A percentile compares a stretch with the other conserved stretches of the same genome.
phyloP scores from a whole-genome alignment of 1,139 yeast species.

The Hemisphaericaspora subhashii region DNA sequence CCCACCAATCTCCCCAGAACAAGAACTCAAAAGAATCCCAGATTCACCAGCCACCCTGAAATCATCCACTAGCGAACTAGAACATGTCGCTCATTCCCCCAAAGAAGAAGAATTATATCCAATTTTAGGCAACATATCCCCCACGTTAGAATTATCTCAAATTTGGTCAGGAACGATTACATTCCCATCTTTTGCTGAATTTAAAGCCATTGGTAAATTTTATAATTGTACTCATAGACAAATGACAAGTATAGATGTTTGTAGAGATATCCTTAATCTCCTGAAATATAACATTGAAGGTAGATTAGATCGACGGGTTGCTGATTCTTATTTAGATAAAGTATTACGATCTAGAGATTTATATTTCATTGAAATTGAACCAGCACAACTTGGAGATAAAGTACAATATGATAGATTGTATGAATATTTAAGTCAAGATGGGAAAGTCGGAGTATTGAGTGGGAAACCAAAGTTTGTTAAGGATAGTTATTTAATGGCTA shows the following conservation, averaged over 20 bases:
- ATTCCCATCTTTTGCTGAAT: slow-evolving; percentile 56
- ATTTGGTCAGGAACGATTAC: slow-evolving; percentile 57
- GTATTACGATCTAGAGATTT: slow-evolving; percentile 52
- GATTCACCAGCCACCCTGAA: slow-evolving; percentile 1
- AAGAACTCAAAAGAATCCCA: background rate
- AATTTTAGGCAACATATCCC: slow-evolving; percentile 16
- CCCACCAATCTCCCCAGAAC: background rate
- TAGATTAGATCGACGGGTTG: slow-evolving; percentile 52
- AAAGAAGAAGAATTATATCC: slow-evolving; percentile 26
- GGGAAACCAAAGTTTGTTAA: slow-evolving; percentile 52
- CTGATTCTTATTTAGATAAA: slow-evolving; percentile 56
- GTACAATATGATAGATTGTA: slow-evolving; percentile 48
- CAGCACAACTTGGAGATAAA: slow-evolving; percentile 18
- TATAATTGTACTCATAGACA: slow-evolving; percentile 35
- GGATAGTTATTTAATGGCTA: slow-evolving; percentile 63
- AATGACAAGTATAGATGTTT: slow-evolving; percentile 26
- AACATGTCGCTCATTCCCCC: slow-evolving; percentile 7
- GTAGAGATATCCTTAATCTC: slow-evolving; percentile 30
- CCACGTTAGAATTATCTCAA: slow-evolving; percentile 4
- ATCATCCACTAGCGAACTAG: slow-evolving; percentile 16
- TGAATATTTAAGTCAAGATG: slow-evolving; percentile 49
- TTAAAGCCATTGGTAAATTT: slow-evolving; percentile 45
- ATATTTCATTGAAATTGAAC: slow-evolving; percentile 45
- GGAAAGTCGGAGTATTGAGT: slow-evolving; percentile 64
- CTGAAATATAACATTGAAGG: slow-evolving; percentile 58